These are phyloP conservation scores for Atkinsonella hypoxylon DNA, from an alignment of 2,329 filamentous ascomycete species.

Conservation along the genomic window DNA sequence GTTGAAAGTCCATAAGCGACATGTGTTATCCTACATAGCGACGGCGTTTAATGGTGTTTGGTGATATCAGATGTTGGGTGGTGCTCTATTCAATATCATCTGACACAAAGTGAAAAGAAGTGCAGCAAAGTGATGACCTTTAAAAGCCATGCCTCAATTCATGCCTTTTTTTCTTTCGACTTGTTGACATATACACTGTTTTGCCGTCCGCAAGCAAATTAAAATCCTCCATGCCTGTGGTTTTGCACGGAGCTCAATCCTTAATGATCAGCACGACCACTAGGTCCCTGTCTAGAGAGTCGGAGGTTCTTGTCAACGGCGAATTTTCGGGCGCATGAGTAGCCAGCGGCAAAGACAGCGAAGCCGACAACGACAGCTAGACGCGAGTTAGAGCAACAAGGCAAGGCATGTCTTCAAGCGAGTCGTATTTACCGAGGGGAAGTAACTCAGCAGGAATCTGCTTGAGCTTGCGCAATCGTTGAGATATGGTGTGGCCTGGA, in stretches of 20 bases:
- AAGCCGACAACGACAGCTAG: conserved; percentile 78
- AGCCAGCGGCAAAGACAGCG: conserved; percentile 67
- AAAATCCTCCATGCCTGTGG: conserved; percentile 3
- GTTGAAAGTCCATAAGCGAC: conserved; percentile 8
- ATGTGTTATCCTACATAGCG: conserved; percentile 26
- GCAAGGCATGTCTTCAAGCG: background rate
- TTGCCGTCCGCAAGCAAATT: conserved; percentile 3
- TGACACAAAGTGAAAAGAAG: conserved; percentile 12
- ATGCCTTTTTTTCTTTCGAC: conserved; percentile 2
- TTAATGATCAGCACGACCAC: conserved; percentile 25
- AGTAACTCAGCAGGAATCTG: conserved; percentile 88
- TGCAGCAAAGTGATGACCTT: conserved; percentile 4
- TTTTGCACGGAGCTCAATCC: conserved; percentile 2
- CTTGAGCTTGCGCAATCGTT: conserved; percentile 82
- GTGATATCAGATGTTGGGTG: conserved; percentile 8
- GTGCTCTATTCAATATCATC: conserved; percentile 6
- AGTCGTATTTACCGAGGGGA: conserved; percentile 60
- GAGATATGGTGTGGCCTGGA: conserved; percentile 88
- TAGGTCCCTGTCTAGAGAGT: conserved; percentile 56
- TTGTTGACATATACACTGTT: conserved; percentile 11
- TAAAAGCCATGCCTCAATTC: conserved; percentile 8
- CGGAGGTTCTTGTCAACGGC: conserved; percentile 85
- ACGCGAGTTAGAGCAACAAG: conserved; percentile 1
- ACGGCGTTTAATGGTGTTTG: conserved; percentile 31
- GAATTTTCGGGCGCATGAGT: conserved; percentile 76